phyloP scores from a whole-genome alignment of 352 stramenopile genomes.

The Pythium plurisporium region DNA sequence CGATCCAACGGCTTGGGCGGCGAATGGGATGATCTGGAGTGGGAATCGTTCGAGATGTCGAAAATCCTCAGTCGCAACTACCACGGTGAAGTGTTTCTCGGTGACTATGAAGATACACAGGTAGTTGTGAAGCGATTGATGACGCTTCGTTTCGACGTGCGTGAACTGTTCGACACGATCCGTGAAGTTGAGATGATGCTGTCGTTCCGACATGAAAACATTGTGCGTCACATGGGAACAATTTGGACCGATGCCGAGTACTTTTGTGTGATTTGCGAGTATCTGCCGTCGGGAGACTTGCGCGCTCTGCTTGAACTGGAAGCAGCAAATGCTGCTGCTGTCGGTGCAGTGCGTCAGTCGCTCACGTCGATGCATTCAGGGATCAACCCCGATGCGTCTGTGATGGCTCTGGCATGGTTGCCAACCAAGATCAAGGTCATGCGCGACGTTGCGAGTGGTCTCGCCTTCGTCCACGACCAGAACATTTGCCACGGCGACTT shows the following conservation, averaged over 20 bases:
- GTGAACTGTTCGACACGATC: constrained; percentile 59
- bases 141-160: constrained; percentile 53
- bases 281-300: constrained; percentile 54
- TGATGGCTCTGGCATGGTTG: constrained; percentile 14
- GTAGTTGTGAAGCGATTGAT: constrained; percentile 73
- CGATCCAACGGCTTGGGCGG: constrained; percentile 7
- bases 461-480: constrained; percentile 50
- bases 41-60: constrained; percentile 59
- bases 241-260: constrained; percentile 66
- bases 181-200: constrained; percentile 66
- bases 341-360: background rate
- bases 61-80: constrained; percentile 60
- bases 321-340: constrained; percentile 11
- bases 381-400: background rate
- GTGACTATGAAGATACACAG: constrained; percentile 45
- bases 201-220: constrained; percentile 53
- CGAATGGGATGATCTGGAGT: constrained; percentile 54
- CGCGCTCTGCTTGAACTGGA: constrained; percentile 48
- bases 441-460: constrained; percentile 45
- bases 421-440: constrained; percentile 51
- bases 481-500: constrained; percentile 56
- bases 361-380: background rate
- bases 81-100: constrained; percentile 57
- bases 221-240: constrained; percentile 64
- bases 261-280: constrained; percentile 68